These are phyloP conservation scores for Onygena corvina DNA, from an alignment of 2,329 filamentous ascomycete species.

Conservation along the genomic window DNA sequence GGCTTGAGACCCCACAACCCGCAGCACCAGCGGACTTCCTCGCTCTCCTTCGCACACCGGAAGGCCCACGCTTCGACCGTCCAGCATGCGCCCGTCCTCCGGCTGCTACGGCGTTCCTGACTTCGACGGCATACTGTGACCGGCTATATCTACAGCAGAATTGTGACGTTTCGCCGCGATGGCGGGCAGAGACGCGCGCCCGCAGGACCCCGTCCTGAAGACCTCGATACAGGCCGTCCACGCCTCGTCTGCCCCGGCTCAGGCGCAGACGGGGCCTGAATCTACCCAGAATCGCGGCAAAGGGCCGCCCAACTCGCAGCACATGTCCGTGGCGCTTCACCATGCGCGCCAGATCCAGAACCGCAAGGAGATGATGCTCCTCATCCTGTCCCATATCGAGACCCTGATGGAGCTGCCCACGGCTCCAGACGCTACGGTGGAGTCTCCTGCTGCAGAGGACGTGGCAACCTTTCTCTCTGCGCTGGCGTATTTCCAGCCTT, in stretches of 20 bases:
- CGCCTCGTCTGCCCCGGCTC: constrained; percentile 33
- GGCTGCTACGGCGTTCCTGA: too few species aligned
- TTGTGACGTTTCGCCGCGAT: too few species aligned
- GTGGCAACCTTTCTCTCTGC: constrained; percentile 51
- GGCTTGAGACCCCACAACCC: background rate
- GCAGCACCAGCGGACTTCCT: too few species aligned
- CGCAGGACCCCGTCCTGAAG: constrained; percentile 53
- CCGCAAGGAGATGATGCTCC: constrained; percentile 62
- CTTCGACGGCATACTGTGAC: too few species aligned
- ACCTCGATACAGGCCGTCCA: constrained; percentile 38
- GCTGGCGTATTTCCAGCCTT: constrained; percentile 65
- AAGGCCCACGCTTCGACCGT: too few species aligned
- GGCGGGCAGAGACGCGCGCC: background rate
- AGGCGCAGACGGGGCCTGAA: constrained; percentile 24
- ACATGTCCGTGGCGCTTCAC: constrained; percentile 56
- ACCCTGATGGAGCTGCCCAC: constrained; percentile 55
- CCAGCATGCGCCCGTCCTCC: too few species aligned
- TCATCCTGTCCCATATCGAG: constrained; percentile 62
- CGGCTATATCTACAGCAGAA: too few species aligned
- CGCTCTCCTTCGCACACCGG: too few species aligned
- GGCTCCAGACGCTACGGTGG: constrained; percentile 39
- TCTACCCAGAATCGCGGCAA: constrained; percentile 9
- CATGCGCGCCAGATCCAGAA: constrained; percentile 74
- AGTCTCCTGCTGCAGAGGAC: constrained; percentile 48
- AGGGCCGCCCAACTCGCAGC: constrained; percentile 31